Base-by-base conservation (phyloP, 306 rosid species). In the Trichosanthes truncata region DNA sequence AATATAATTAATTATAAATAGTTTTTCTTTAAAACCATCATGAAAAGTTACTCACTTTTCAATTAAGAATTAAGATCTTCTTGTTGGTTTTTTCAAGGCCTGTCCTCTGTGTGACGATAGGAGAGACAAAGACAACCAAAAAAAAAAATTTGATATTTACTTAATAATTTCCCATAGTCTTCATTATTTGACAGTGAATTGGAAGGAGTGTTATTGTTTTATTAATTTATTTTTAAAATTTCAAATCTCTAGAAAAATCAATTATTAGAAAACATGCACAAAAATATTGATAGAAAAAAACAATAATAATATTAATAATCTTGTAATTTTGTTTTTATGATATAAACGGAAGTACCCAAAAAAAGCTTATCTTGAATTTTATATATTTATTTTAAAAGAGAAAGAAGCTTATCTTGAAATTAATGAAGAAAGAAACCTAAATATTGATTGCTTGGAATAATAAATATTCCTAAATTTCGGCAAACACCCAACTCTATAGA, bases 381-480 rank as follows among this genome's bases (percentile, higher is more conserved):
- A 10, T 45, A 10, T 10, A 7, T 9, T 45, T 45, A 7, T 45
- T 45, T 45, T 3, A 29, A 63, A 33, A 33, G 31, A 14, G 18
- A 13, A 8, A 43, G 12, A 45, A 45, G 43, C 18, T 69, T n/a
- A 69, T 69, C 33, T 41, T 41, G 52, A 41, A 4, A 69, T 40
- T 41, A 69, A 43, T 69, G 76, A 43, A 66, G 74, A 66, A 66
- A 35, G 41, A 33, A 66, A 20, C n/a, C 46, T 20, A 9, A 20
- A 4, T 72, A 13, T 72, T 48, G 7, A 26, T 46, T 73, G 57
- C 14, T 46, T 3, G 40, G 35, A 43, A 69, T 12, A 69, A 43
- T 43, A 73, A 73, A 73, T 73, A 60, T 48, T 73, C 59, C 77
- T 46, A 73, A 46, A 73, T 73, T 73, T 73, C 60, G 77, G 77